phyloP scores from a whole-genome alignment of 768 basidiomycete genomes.

The Agaricus subrufescens region DNA sequence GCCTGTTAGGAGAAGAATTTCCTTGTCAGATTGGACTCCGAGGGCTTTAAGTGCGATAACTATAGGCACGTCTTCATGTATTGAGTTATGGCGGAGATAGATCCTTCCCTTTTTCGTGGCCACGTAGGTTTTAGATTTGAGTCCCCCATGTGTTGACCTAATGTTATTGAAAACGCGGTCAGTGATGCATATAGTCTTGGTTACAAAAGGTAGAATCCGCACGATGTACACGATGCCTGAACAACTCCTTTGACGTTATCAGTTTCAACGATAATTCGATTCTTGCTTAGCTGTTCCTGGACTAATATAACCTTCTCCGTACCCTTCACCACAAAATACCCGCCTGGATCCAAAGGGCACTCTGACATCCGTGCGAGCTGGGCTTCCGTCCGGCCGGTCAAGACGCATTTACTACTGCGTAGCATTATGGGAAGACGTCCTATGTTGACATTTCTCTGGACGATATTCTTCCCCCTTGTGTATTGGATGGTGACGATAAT shows the following conservation, averaged over 20 bases:
- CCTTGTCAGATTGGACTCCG: conserved; percentile 95
- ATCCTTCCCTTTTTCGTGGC: conserved; percentile 92
- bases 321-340: conserved; percentile 98
- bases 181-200: conserved; percentile 6
- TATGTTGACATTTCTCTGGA: conserved; percentile 82
- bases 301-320: conserved; percentile 99
- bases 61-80: conserved; percentile 95
- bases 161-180: conserved; percentile 6
- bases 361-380: conserved; percentile 94
- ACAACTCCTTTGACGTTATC: conserved; percentile 87
- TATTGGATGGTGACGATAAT: conserved; percentile 95
- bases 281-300: conserved; percentile 98
- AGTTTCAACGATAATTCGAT: conserved; percentile 97
- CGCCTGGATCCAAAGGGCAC: conserved; percentile 98
- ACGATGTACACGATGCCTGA: conserved; percentile 96
- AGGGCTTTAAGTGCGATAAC: conserved; percentile 95
- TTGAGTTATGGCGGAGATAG: conserved; percentile 95
- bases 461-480: conserved; percentile 85
- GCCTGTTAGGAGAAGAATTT: conserved; percentile 90
- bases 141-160: conserved; percentile 76
- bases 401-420: conserved; percentile 89
- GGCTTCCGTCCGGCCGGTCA: conserved; percentile 70
- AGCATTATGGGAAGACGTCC: conserved; percentile 96
- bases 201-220: conserved; percentile 25
- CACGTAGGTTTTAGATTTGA: conserved; percentile 98